phyloP scores from a whole-genome alignment of 1,284 basidiomycete genomes.

The Trichosporon ovoides region DNA sequence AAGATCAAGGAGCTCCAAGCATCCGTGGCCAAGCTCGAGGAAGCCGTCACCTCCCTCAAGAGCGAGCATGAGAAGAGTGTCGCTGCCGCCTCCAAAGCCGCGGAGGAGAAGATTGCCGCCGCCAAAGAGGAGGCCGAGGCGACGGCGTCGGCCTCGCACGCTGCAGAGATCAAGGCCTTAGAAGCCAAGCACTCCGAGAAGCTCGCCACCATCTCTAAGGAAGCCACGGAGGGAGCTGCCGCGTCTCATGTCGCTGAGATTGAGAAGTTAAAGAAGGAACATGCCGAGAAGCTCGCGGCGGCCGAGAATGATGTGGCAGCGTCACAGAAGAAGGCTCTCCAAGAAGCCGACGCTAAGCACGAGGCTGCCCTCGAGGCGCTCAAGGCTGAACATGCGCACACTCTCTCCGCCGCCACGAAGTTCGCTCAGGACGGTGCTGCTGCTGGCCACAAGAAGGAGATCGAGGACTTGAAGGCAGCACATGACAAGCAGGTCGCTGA shows the following conservation, averaged over 20 bases:
- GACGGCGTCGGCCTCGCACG: slow-evolving; percentile 1
- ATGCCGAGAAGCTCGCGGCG: neutral
- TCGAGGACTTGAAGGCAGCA: slow-evolving; percentile 14
- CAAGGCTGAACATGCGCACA: slow-evolving; percentile 18
- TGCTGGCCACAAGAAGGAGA: slow-evolving; percentile 4
- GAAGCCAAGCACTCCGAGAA: slow-evolving; percentile 8
- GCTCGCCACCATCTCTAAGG: slow-evolving; percentile 1
- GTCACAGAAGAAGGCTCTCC: slow-evolving; percentile 5
- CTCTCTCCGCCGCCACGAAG: slow-evolving; percentile 20
- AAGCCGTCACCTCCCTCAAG: slow-evolving; percentile 1
- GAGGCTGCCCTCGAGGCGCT: slow-evolving; percentile 8
- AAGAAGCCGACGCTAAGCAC: slow-evolving; percentile 7
- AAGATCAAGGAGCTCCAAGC: neutral
- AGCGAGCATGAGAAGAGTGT: neutral
- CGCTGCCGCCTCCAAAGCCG: neutral
- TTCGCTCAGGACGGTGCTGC: slow-evolving; percentile 19
- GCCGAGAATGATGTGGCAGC: neutral
- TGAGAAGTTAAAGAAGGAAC: slow-evolving; percentile 15
- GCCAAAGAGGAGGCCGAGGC: slow-evolving; percentile 7
- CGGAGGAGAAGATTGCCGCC: slow-evolving; percentile 5
- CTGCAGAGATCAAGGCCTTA: slow-evolving; percentile 18
- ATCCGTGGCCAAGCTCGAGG: slow-evolving; percentile 5
- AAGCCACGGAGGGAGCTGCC: neutral
- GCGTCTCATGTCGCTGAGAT: slow-evolving; percentile 12
- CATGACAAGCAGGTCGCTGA: slow-evolving; percentile 17